A percentile compares a stretch with the other conserved stretches of the same genome.
These are phyloP conservation scores for Saccharata proteae DNA, from an alignment of 2,329 filamentous ascomycete genomes.

Conservation along the genomic window DNA sequence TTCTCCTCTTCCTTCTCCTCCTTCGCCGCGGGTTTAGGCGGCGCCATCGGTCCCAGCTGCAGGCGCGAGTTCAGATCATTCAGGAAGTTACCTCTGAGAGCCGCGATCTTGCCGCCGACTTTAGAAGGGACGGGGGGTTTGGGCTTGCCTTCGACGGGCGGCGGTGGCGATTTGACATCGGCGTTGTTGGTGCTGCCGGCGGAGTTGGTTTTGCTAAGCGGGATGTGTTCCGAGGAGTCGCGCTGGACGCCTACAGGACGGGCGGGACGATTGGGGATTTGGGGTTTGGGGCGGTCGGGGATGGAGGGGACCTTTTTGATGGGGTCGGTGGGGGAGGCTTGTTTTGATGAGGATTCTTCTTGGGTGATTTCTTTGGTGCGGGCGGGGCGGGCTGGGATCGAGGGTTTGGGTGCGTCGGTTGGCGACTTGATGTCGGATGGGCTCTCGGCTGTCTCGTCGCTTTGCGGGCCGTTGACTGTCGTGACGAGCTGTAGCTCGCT, in stretches of 20 bases:
- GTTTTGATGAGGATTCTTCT: constrained; percentile 15
- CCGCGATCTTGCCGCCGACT: constrained; percentile 78
- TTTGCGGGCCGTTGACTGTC: constrained; percentile 47
- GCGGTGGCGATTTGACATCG: constrained; percentile 25
- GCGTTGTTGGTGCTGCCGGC: constrained; percentile 13
- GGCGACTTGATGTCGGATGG: too few relatives aligned
- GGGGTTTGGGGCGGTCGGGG: constrained; percentile 50
- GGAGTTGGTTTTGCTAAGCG: constrained; percentile 25
- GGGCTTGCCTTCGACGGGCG: constrained; percentile 43
- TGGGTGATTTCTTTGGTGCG: constrained; percentile 14
- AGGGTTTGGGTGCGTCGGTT: constrained; percentile 18
- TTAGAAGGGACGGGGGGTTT: constrained; percentile 76
- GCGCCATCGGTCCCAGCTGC: constrained; percentile 66
- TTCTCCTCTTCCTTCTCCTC: constrained; percentile 37
- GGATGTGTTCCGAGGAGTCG: constrained; percentile 18
- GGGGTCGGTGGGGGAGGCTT: constrained; percentile 37
- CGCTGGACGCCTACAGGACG: constrained; percentile 37
- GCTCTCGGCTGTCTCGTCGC: constrained; percentile 33
- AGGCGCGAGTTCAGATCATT: constrained; percentile 85
- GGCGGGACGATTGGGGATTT: constrained; percentile 46
- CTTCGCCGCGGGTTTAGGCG: constrained; percentile 61
- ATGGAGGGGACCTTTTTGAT: constrained; percentile 39
- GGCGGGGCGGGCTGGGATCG: constrained; percentile 22
- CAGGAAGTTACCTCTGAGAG: constrained; percentile 83
- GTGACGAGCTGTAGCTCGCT: constrained; percentile 72